Evolutionary conservation across 2,329 filamentous ascomycete species (phyloP), one percentile per base, ranked within the genome.

Genomic region (Colletotrichum horii): DNA sequence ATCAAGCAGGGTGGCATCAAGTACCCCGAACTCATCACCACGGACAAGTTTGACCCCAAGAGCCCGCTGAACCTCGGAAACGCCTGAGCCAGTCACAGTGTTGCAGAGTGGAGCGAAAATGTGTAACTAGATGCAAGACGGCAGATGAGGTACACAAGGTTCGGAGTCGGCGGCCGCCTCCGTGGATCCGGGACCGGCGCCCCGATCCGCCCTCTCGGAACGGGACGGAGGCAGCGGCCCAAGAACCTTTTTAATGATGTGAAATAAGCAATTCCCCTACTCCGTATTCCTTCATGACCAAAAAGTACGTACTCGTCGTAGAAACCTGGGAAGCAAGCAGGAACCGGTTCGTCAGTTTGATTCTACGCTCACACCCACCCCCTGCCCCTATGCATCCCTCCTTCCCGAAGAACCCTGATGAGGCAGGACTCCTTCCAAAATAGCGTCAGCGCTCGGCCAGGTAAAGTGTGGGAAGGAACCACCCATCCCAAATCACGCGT

Each of bases 31-130:
- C 80, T 89, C 73, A 92, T 92, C 81, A 87, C 90, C 15, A 90
- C 86, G 14, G 88, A 90, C 78, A 87, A 91, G 26, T 93, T 87
- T 81, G 91, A 93, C 80, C 82, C 88, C 69, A 86, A 91, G 81
- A 92, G 91, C 82, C 88, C 90, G n/a, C 84, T 93, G 75, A 93
- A 93, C 84, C 89, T 87, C n/a, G 89, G 89, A 30, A 88, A 83
- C 76, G 81, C 81, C 12, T 78, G 36, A 76, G 58, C 4, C 43
- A 16, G 28, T 48, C 38, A 48, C n/a, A 62, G 22, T 9, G 16
- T 28, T 7, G 8, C 24, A 28, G 34, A 48, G 19, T 24, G n/a
- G 43, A 22, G 43, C 43, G 36, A 9, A 30, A 19, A 15, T 6
- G 8, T 34, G 52, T 43, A 26, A 48, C 8, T 65, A 60, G 28